phyloP scores from a whole-genome alignment of 2,329 filamentous ascomycete genomes.

The Colletotrichum sp. region DNA sequence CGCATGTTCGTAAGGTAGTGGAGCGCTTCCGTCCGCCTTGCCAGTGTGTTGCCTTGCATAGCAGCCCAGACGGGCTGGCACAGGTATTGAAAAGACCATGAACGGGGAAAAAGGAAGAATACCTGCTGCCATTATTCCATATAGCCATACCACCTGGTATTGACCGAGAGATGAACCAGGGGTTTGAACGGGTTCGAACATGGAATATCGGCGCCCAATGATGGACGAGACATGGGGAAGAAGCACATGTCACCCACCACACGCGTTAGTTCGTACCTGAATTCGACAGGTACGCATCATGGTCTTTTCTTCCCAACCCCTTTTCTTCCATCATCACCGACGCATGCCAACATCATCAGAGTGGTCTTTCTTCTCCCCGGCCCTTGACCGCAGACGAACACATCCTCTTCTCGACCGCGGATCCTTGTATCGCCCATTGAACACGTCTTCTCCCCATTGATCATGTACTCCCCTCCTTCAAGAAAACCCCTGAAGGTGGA shows the following conservation, averaged over 20 bases:
- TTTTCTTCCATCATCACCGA: not conserved
- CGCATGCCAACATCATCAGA: not conserved
- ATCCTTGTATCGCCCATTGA: not conserved
- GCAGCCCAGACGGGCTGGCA: not conserved
- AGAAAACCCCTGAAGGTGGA: not conserved
- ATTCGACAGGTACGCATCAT: not conserved
- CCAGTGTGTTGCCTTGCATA: not conserved
- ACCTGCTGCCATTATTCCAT: not conserved
- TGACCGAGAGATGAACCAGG: not conserved
- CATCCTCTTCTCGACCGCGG: not conserved
- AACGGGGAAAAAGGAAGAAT: not conserved
- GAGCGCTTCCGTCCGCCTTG: conserved; percentile 5
- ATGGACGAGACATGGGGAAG: not conserved
- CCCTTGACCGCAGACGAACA: not conserved
- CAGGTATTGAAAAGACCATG: not conserved
- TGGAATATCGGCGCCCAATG: not conserved
- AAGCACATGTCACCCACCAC: not conserved
- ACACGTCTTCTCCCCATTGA: not conserved
- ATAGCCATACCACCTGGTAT: not conserved
- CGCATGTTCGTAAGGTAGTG: not conserved
- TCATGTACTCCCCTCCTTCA: not conserved
- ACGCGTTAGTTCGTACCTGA: not conserved
- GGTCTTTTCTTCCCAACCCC: not conserved
- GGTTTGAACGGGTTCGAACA: not conserved
- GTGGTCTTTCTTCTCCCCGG: not conserved